phyloP scores from a whole-genome alignment of 2,329 filamentous ascomycete genomes.

The Monilinia vaccinii-corymbosi region DNA sequence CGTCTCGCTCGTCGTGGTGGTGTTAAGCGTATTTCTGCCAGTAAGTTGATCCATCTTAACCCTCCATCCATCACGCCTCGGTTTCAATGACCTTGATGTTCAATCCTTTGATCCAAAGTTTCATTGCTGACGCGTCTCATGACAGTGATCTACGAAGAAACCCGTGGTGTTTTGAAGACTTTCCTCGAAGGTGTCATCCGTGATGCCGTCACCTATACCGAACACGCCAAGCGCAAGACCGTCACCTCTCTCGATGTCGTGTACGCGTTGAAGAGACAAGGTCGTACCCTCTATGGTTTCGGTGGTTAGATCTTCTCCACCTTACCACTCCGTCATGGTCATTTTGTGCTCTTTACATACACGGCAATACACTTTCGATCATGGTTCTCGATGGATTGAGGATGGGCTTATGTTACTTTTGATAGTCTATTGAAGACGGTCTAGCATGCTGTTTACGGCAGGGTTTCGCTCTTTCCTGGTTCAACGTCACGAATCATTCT shows the following conservation, averaged over 20 bases:
- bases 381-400: conserved; percentile 16
- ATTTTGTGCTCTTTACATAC: conserved; percentile 46
- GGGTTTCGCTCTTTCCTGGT: conserved; percentile 25
- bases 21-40: conserved; percentile 99
- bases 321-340: conserved; percentile 15
- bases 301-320: conserved; percentile 41
- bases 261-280: conserved; percentile 58
- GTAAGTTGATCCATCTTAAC: conserved; percentile 37
- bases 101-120: conserved; percentile 45
- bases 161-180: conserved; percentile 72
- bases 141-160: conserved; percentile 72
- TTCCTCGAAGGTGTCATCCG: conserved; percentile 76
- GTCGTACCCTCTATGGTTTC: conserved; percentile 59
- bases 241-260: conserved; percentile 58
- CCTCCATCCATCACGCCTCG: conserved; percentile 49
- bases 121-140: conserved; percentile 25
- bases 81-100: conserved; percentile 36
- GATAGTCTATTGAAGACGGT: conserved; percentile 30
- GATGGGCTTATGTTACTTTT: conserved; percentile 27
- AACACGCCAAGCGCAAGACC: conserved; percentile 74
- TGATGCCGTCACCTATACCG: conserved; percentile 35
- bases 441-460: conserved; percentile 32
- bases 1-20: conserved; percentile 98
- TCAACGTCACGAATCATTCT: conserved; percentile 13
- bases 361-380: conserved; percentile 18